A percentile compares a stretch with the other conserved stretches of the same genome.
These are phyloP conservation scores for Skeletonema grethae DNA, from an alignment of 108 stramenopile genomes.

Conservation along the genomic window DNA sequence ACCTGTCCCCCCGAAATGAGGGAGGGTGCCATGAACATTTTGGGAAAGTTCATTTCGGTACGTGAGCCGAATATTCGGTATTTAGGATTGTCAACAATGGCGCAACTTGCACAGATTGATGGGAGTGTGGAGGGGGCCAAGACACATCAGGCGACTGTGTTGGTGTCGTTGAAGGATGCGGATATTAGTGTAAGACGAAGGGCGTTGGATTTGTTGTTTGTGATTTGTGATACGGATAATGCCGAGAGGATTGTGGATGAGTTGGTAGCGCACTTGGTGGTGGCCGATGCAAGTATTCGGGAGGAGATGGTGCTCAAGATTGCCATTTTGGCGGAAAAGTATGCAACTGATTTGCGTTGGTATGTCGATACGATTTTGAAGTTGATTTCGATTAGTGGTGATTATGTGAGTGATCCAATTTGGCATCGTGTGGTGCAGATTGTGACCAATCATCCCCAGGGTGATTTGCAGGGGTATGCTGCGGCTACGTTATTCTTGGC, in stretches of 20 bases:
- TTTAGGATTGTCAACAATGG: conserved; percentile 95
- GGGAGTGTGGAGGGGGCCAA: conserved; percentile 84
- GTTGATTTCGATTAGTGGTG: conserved; percentile 92
- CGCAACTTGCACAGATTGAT: conserved; percentile 90
- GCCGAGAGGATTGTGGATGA: conserved; percentile 94
- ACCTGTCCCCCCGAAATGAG: conserved; percentile 69
- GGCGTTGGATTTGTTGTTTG: conserved; percentile 95
- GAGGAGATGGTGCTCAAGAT: conserved; percentile 99
- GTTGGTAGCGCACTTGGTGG: conserved; percentile 86
- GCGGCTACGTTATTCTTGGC: conserved; percentile 88
- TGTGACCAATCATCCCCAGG: conserved; percentile 96
- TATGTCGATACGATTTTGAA: conserved; percentile 98
- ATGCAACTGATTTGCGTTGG: conserved; percentile 94
- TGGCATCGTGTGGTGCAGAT: conserved; percentile 99
- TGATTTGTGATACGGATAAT: conserved; percentile 95
- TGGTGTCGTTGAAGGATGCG: conserved; percentile 95
- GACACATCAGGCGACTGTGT: conserved; percentile 89
- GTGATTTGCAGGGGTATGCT: conserved; percentile 93
- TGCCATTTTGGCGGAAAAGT: conserved; percentile 98
- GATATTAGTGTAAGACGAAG: conserved; percentile 95
- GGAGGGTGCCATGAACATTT: conserved; percentile 89
- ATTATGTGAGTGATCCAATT: conserved; percentile 94
- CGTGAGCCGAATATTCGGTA: conserved; percentile 97
- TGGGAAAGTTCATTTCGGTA: conserved; percentile 95
- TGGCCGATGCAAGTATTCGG: conserved; percentile 91